Evolutionary conservation across 306 rosid genomes (phyloP), one percentile per base, ranked within the genome.

Genomic region (Gynostemma pentaphyllum): DNA sequence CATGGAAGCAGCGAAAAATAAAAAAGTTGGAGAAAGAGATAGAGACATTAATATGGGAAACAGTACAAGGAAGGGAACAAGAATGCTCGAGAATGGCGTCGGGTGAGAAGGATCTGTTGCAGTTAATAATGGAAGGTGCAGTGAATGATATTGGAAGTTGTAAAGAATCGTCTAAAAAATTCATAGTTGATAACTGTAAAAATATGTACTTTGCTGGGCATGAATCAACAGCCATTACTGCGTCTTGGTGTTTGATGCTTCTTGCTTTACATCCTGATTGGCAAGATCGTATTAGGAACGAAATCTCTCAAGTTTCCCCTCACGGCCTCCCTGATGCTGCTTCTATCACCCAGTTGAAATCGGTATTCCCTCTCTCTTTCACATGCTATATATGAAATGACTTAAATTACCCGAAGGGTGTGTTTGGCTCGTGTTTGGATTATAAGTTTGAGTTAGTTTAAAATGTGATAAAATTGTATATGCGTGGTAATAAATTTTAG

Each of bases 151-250:
- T 86, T 0, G 87, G 74, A 57, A 74, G 48, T 1, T 86, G 74
- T 42, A 69, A 75, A 26, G 86, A 79, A 0, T 72, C 85, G 3
- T 82, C 94, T 4, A 92, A 79, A 65, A 48, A 72, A 3, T 88
- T 92, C 81, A 80, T 88, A 12, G 95, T 92, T 52, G 99, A 92
- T 55, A 92, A 92, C 23, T 86, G 99, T 79, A 92, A 92, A 80
- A 84, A 69, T 76, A 88, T 92, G 8, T 92, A 92, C 75, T 92
- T 92, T 67, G 95, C 99, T 13, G 99, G 99, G 10, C 95, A 92
- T 64, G 99, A 92, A 75, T 69, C 96, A 63, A 88, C 94, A 13
- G 85, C 90, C 45, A 78, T 75, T 18, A 87, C 99, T 4, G 87
- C 89, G 45, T 82, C 94, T 21, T 92, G 99, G 99, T 72, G 84